Conservation (phyloP, 352 stramenopile genomes). For the Stephanocyclus meneghinianus region DNA sequence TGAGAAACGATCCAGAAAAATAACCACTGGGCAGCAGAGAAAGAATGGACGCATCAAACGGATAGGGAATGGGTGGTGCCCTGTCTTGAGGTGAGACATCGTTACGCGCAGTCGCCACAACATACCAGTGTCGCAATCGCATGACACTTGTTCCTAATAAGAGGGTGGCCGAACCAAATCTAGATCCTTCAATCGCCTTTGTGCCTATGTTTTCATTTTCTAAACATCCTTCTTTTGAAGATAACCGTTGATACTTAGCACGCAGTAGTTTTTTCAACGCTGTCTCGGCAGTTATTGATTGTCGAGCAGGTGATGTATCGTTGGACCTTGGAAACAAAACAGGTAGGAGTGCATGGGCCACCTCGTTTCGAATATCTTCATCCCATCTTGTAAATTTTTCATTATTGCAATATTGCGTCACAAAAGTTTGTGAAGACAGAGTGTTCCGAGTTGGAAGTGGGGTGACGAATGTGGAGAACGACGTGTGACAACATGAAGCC, state of each 20-base stretch:
- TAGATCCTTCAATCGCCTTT: slow-evolving; percentile 15
- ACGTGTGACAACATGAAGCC: too few relatives aligned
- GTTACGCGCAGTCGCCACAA: neutral
- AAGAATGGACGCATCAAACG: slow-evolving; percentile 24
- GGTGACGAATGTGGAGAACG: too few relatives aligned
- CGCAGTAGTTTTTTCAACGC: slow-evolving; percentile 44
- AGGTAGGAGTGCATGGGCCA: slow-evolving; percentile 30
- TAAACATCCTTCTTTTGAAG: neutral
- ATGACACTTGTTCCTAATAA: slow-evolving; percentile 61
- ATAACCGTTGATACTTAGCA: slow-evolving; percentile 23
- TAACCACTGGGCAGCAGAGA: neutral
- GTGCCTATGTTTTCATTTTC: slow-evolving; percentile 1
- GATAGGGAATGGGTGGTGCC: slow-evolving; percentile 31
- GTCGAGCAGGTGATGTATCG: neutral
- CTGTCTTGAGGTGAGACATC: slow-evolving; percentile 2
- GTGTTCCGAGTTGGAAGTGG: too few relatives aligned
- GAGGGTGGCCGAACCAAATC: slow-evolving; percentile 27
- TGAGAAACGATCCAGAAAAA: neutral
- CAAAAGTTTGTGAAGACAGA: neutral
- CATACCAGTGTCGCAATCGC: slow-evolving; percentile 50
- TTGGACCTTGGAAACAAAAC: slow-evolving; percentile 42
- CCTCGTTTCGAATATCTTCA: slow-evolving; percentile 30
- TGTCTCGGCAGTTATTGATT: slow-evolving; percentile 36
- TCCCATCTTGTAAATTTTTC: slow-evolving; percentile 16
- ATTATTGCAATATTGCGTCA: neutral